Percentiles rank a stretch among this genome's conserved stretches.
These are phyloP conservation scores for Nyssa sinensis DNA, from an alignment of 148 eudicot genomes.

Conservation along the genomic window DNA sequence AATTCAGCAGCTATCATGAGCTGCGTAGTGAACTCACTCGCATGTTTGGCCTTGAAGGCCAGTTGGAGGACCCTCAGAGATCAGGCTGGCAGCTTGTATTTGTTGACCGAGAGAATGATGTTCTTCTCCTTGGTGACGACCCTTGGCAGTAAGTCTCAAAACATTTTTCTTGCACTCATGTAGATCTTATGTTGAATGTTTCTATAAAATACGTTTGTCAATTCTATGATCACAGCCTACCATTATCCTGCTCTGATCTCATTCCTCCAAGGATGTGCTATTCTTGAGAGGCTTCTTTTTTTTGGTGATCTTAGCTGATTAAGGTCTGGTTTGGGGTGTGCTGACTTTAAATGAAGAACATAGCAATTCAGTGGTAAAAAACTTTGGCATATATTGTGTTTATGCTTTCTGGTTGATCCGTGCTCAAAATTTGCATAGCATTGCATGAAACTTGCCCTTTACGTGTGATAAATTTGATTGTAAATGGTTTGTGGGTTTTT, in stretches of 20 bases:
- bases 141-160: slow-evolving; percentile 74
- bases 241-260: background rate
- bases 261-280: background rate
- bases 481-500: background rate
- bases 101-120: slow-evolving; percentile 81
- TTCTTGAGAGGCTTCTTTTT: background rate
- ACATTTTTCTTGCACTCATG: background rate
- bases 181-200: background rate
- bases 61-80: slow-evolving; percentile 78
- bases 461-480: background rate
- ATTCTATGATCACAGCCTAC: background rate
- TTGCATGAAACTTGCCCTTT: background rate
- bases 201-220: background rate
- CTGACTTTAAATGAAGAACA: background rate
- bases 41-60: slow-evolving; percentile 79
- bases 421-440: background rate
- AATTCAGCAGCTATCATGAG: slow-evolving; percentile 78
- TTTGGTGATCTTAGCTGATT: background rate
- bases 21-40: slow-evolving; percentile 77
- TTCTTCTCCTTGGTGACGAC: slow-evolving; percentile 84
- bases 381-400: too few relatives aligned
- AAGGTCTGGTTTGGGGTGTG: background rate
- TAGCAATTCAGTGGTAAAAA: background rate
- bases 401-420: background rate
- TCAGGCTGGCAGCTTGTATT: slow-evolving; percentile 99